Conservation (phyloP, 2,329 filamentous ascomycete genomes). For the Ustilaginoidea virens region DNA sequence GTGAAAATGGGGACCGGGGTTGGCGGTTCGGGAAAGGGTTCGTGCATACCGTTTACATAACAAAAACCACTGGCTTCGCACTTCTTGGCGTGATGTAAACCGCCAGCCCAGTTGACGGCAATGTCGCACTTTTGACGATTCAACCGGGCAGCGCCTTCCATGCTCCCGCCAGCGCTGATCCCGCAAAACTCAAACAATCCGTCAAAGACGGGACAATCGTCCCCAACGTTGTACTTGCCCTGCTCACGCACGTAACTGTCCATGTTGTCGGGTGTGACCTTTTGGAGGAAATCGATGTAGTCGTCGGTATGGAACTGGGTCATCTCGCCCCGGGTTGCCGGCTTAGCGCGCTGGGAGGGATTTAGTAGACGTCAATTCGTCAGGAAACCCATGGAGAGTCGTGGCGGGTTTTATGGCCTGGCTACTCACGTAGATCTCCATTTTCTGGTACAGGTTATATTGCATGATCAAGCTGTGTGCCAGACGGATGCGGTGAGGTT, state of each 20-base stretch:
- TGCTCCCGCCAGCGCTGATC: conserved; percentile 82
- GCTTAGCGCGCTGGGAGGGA: conserved; percentile 59
- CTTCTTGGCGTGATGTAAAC: conserved; percentile 95
- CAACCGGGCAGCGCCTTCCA: conserved; percentile 83
- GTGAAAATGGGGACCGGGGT: conserved; percentile 3
- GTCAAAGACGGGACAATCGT: conserved; percentile 95
- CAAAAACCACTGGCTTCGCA: conserved; percentile 93
- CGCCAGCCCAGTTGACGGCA: conserved; percentile 95
- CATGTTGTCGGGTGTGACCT: conserved; percentile 98
- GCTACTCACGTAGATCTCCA: conserved; percentile 77
- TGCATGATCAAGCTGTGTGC: conserved; percentile 94
- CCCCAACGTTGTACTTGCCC: conserved; percentile 83
- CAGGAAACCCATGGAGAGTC: background rate
- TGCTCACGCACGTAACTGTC: conserved; percentile 85
- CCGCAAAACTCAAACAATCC: conserved; percentile 95
- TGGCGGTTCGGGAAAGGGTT: background rate
- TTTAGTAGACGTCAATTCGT: no score
- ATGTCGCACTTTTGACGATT: conserved; percentile 90
- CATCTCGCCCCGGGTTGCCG: conserved; percentile 79
- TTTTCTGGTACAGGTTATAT: conserved; percentile 89
- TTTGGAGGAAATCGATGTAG: conserved; percentile 88
- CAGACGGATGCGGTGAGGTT: conserved; percentile 86
- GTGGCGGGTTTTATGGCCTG: no score
- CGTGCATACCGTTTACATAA: conserved; percentile 74
- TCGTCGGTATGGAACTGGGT: conserved; percentile 88